Conservation (phyloP, 306 rosid genomes). For the Gillenia trifoliata region DNA sequence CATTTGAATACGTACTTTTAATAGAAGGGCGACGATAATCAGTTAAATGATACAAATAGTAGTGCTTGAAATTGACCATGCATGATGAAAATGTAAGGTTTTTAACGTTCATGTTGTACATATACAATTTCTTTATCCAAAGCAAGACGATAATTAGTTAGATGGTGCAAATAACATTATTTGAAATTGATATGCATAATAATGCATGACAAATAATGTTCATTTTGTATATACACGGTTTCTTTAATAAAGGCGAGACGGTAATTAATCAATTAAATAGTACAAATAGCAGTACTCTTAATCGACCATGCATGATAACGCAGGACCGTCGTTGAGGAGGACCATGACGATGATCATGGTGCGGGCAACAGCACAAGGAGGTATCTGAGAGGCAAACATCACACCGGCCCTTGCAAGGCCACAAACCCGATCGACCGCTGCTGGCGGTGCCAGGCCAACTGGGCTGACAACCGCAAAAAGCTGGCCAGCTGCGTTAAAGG, state of each 20-base stretch:
- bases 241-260: no score
- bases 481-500: constrained; percentile 60
- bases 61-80: neutral
- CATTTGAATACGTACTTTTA: no score
- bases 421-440: constrained; percentile 86
- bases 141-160: neutral
- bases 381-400: constrained; percentile 14
- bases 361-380: constrained; percentile 47
- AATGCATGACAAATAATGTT: no score
- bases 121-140: no score
- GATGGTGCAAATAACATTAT: neutral
- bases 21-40: neutral
- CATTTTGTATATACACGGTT: no score
- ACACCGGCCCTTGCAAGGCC: constrained; percentile 36
- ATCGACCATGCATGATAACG: neutral
- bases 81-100: neutral
- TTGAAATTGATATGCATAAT: no score
- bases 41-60: no score
- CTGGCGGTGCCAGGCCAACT: constrained; percentile 59
- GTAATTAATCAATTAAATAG: no score
- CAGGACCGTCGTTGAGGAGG: neutral
- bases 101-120: neutral
- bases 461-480: constrained; percentile 54
- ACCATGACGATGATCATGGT: neutral
- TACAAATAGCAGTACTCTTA: neutral